phyloP scores from a whole-genome alignment of 139 green algal species.

The Pseudopediastrum boryanum region DNA sequence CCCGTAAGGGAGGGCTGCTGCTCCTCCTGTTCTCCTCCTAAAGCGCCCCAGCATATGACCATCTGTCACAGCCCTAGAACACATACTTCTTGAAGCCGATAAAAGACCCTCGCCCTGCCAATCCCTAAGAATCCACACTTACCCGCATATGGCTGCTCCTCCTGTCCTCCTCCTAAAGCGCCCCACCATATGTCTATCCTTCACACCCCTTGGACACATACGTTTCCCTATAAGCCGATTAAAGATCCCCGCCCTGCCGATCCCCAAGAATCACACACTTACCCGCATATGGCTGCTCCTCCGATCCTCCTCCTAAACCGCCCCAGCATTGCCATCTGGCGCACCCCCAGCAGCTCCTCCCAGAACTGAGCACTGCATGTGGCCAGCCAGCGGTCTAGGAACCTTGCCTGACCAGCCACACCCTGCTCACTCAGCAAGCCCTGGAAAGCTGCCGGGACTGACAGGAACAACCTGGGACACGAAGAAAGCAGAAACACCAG shows the following conservation, averaged over 20 bases:
- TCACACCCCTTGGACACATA: no score
- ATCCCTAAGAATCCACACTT: neutral
- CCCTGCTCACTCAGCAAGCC: no score
- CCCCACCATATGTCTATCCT: conserved; percentile 50
- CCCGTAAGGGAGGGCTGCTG: no score
- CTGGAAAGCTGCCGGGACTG: no score
- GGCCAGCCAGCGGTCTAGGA: conserved; percentile 33
- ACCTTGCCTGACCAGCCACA: no score
- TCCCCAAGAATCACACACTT: neutral
- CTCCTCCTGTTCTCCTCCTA: neutral
- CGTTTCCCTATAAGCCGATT: no score
- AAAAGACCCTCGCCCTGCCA: neutral
- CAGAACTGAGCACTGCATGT: conserved; percentile 11
- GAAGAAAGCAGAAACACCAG: no score
- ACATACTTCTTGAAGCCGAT: no score
- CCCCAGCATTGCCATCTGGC: conserved; percentile 65
- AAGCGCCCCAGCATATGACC: conserved; percentile 51
- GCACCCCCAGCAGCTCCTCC: conserved; percentile 36
- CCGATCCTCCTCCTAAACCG: conserved; percentile 35
- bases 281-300: neutral
- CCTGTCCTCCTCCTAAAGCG: conserved; percentile 16
- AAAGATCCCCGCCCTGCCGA: neutral
- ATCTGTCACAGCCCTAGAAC: conserved; percentile 46
- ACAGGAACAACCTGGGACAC: no score
- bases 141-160: neutral